A percentile compares a stretch with the other conserved stretches of the same genome.
Evolutionary conservation across 2,329 filamentous ascomycete species (phyloP).

Genomic region (Aspergillus arachidicola): DNA sequence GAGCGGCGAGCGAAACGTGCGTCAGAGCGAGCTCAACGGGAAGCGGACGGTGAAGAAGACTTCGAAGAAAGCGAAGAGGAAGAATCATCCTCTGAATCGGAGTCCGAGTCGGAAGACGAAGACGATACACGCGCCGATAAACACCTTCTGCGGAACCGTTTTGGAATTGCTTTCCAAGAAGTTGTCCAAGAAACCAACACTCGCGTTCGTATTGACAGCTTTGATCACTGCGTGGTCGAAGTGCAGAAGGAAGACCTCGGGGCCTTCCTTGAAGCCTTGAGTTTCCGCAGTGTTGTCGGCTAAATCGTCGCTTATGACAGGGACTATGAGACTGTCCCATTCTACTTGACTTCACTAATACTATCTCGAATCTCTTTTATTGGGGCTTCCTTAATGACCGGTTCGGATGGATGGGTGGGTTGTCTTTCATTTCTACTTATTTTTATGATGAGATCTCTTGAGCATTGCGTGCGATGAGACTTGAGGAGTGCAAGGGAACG

Average conservation of each 20-base stretch:
- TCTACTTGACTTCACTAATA: conserved; percentile 4
- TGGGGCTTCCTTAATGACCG: background rate
- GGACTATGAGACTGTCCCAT: background rate
- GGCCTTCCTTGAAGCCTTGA: conserved; percentile 87
- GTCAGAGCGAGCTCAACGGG: conserved; percentile 53
- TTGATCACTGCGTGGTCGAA: conserved; percentile 96
- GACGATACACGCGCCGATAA: conserved; percentile 58
- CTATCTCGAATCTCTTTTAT: conserved; percentile 10
- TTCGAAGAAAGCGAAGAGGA: conserved; percentile 65
- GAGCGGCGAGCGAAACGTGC: conserved; percentile 64
- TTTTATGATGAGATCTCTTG: conserved; percentile 13
- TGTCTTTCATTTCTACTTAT: conserved; percentile 10
- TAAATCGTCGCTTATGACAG: conserved; percentile 25
- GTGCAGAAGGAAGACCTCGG: conserved; percentile 94
- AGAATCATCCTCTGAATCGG: conserved; percentile 42
- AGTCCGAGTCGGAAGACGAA: conserved; percentile 59
- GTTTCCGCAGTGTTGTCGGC: conserved; percentile 81
- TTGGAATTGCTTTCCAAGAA: conserved; percentile 93
- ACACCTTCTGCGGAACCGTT: conserved; percentile 80
- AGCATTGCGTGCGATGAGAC: conserved; percentile 15
- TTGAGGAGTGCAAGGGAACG: conserved; percentile 12
- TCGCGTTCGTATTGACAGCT: conserved; percentile 88
- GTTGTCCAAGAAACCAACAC: conserved; percentile 90
- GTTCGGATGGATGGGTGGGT: background rate
- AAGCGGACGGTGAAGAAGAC: conserved; percentile 62